Evolutionary conservation across 1,284 basidiomycete species (phyloP), one percentile per base, ranked within the genome.

Genomic region (Hortiboletus rubellus): DNA sequence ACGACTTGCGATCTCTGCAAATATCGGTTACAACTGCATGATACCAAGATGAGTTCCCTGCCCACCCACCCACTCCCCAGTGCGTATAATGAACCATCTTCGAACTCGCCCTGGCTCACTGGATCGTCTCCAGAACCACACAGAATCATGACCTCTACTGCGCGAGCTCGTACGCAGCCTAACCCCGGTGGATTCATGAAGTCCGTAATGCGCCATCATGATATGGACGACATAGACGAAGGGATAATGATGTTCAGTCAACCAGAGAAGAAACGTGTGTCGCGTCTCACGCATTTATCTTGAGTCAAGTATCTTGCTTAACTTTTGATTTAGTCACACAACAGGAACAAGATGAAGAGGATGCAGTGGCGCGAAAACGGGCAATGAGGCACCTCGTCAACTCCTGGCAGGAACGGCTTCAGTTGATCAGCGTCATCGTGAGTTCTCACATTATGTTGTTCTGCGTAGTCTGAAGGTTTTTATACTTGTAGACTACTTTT

Each of bases 351-450:
- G 74, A 84, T 60, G 63, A 73, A 22, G 70, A 61, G 38, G 82
- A 83, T 51, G 78, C 79, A 9, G 68, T 76, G 50, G 76, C 73
- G 14, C 73, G 75, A 43, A 72, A 72, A 60, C 74, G 77, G 50
- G 80, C 80, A 3, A 70, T 79, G 69, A 76, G 70, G 58, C 78
- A 80, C 37, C 74, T 84, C 0, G 76, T 82, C 10, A 77, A 80
- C 63, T 80, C 81, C 5, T 85, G 83, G 83, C 79, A 82, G 76
- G 83, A 84, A 57, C 70, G 82, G 33, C 70, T 84, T 54, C 82
- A 83, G 68, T 69, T 84, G 15, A 83, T 85, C 64, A 80, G 76
- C 54, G 77, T 85, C 33, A 82, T 84, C 46, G 83, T 84, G 48
- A 63, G 81, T 72, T 42, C 33, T 10, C 34, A 24, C 17, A 22